Conservation (phyloP, 179 eudicot species). For the Spinacia oleracea region DNA sequence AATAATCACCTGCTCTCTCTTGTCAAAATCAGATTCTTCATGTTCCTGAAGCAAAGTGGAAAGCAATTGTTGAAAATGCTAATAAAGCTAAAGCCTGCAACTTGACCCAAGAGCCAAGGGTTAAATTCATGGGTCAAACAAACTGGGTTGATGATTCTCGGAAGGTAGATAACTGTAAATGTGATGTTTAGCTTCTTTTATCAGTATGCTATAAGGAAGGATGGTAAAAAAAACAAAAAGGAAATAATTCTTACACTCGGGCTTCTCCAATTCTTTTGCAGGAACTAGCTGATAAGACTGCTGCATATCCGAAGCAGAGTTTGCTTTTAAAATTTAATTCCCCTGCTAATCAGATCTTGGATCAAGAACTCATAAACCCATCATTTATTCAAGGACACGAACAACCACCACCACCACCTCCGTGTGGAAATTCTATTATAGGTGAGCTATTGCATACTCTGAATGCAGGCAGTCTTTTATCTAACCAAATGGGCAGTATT, state of each 20-base stretch:
- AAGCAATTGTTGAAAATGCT: slow-evolving; percentile 43
- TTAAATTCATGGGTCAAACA: slow-evolving; percentile 42
- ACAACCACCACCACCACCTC: neutral
- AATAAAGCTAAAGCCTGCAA: slow-evolving; percentile 41
- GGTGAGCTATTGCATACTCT: neutral
- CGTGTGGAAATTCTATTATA: neutral
- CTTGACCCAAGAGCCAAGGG: slow-evolving; percentile 39
- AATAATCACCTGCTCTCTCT: neutral
- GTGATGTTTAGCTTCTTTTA: too few relatives aligned
- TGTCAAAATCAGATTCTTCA: slow-evolving; percentile 40
- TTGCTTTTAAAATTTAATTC: neutral
- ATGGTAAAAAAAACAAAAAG: too few relatives aligned
- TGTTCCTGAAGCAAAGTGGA: slow-evolving; percentile 56
- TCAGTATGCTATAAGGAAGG: neutral
- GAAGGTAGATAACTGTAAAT: slow-evolving; percentile 32
- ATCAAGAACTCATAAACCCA: neutral
- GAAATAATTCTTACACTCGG: neutral
- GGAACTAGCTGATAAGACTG: slow-evolving; percentile 18
- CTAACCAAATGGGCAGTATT: neutral
- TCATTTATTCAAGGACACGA: neutral
- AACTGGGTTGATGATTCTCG: slow-evolving; percentile 35
- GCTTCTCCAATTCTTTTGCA: slow-evolving; percentile 4
- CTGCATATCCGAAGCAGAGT: slow-evolving; percentile 23
- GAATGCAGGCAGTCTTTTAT: neutral
- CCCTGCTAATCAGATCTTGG: slow-evolving; percentile 12